Evolutionary conservation across 2,329 filamentous ascomycete genomes (phyloP), one percentile per base, ranked within the genome.

Genomic region (Proliferodiscus dingleyae): DNA sequence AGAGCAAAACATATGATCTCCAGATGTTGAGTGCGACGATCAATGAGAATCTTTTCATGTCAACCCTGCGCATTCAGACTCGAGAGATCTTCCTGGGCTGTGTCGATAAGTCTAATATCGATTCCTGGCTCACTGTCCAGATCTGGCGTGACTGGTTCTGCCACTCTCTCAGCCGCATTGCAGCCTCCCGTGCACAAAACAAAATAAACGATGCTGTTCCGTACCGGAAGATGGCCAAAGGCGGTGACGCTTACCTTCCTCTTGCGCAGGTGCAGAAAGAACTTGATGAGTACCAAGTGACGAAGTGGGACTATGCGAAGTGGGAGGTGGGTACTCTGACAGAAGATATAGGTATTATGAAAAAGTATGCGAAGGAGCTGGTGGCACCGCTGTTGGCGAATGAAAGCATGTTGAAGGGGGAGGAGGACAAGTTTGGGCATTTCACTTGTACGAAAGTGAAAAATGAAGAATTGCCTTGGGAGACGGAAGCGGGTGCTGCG

Each of bases 131-230:
- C 21, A 26, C 58, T 7, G 51, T 50, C 4, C 47, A 53, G 21
- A 19, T 49, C 4, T 62, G 58, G 58, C 49, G 50, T 4, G 55
- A 61, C 29, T 60, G 58, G 58, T 54, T 60, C 36, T 15, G 9
- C n/a, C 23, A 23, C 2, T 40, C 33, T 2, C n/a, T 53, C 6
- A 36, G 29, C 13, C 21, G 10, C 19, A 32, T n/a, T 5, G 7
- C 24, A 23, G 40, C 42, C 5, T 39, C 41, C 19, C 16, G 10
- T 5, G 10, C 21, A 4, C 6, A 6, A 6, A 11, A 32, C 11
- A 9, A 36, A 7, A 30, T 41, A 10, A 43, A 18, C 9, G 50
- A 40, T 15, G 45, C 37, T 3, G 41, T n/a, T 5, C 19, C 46
- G 18, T 61, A 61, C 49, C 52, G 55, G 9, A 18, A 34, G 1